Evolutionary conservation across 768 basidiomycete species (phyloP).

Genomic region (Suillus sp.): DNA sequence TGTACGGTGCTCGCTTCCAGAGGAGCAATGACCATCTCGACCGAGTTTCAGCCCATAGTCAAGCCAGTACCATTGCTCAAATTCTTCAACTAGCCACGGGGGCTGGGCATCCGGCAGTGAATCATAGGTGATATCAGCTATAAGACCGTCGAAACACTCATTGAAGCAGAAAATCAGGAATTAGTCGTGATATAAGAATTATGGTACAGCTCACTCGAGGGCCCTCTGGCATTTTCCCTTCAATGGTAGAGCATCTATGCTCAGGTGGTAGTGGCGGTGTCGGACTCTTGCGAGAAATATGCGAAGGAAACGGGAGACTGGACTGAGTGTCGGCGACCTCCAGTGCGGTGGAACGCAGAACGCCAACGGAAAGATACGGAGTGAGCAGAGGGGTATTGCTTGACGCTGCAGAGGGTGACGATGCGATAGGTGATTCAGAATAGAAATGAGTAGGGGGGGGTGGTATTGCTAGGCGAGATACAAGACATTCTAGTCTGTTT

Average conservation of each 20-base stretch:
- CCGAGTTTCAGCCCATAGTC: constrained; percentile 47
- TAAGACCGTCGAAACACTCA: constrained; percentile 25
- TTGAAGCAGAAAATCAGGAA: not conserved
- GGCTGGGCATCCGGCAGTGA: not conserved
- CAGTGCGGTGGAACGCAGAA: not conserved
- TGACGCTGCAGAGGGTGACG: not conserved
- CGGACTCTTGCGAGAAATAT: not conserved
- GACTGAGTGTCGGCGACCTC: not conserved
- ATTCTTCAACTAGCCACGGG: constrained; percentile 1
- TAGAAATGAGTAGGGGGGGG: not conserved
- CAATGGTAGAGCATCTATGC: not conserved
- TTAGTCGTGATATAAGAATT: not conserved
- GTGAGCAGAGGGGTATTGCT: not conserved
- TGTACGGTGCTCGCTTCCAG: constrained; percentile 16
- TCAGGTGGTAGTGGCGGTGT: not conserved
- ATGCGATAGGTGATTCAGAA: not conserved
- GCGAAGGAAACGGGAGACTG: not conserved
- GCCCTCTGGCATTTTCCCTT: not conserved
- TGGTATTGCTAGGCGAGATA: not conserved
- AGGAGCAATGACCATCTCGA: constrained; percentile 37
- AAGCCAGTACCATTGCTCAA: constrained; percentile 46
- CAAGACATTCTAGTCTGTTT: not conserved
- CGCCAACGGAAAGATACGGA: not conserved
- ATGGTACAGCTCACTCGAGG: not conserved
- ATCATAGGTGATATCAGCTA: constrained; percentile 20